phyloP scores from a whole-genome alignment of 345 rosid species.

The Psidium guajava region DNA sequence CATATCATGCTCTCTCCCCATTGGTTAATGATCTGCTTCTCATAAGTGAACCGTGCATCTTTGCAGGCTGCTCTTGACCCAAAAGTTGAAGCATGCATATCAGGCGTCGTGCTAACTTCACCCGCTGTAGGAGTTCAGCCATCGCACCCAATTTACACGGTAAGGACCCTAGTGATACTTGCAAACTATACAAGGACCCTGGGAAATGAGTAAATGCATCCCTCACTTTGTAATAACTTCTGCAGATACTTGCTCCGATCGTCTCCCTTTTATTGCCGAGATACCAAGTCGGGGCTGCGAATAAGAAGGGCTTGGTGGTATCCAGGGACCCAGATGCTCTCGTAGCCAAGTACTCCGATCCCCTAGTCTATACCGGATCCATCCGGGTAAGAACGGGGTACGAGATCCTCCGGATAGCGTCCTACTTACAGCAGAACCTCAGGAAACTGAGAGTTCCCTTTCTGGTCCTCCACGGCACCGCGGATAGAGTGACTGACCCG shows the following conservation, averaged over 20 bases:
- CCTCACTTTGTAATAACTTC: not conserved
- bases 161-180: conserved; percentile 6
- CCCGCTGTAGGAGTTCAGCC: conserved; percentile 98
- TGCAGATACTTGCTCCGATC: conserved; percentile 77
- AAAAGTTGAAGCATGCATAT: conserved; percentile 36
- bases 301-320: conserved; percentile 76
- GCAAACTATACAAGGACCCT: not conserved
- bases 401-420: conserved; percentile 69
- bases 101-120: conserved; percentile 77
- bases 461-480: conserved; percentile 80
- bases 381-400: conserved; percentile 80
- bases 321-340: conserved; percentile 86
- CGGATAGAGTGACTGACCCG: conserved; percentile 80
- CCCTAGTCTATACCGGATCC: conserved; percentile 80
- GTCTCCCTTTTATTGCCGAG: conserved; percentile 57
- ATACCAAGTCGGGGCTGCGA: conserved; percentile 68
- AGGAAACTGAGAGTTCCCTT: conserved; percentile 55
- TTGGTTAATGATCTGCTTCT: not conserved
- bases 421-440: conserved; percentile 60
- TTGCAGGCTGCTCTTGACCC: conserved; percentile 61
- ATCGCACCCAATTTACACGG: conserved; percentile 72
- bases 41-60: not conserved
- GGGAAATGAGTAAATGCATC: not conserved
- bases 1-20: not conserved
- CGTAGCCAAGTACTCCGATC: conserved; percentile 76